Conservation (phyloP, 805 yeast genomes). For the Myxozyma monticola region DNA sequence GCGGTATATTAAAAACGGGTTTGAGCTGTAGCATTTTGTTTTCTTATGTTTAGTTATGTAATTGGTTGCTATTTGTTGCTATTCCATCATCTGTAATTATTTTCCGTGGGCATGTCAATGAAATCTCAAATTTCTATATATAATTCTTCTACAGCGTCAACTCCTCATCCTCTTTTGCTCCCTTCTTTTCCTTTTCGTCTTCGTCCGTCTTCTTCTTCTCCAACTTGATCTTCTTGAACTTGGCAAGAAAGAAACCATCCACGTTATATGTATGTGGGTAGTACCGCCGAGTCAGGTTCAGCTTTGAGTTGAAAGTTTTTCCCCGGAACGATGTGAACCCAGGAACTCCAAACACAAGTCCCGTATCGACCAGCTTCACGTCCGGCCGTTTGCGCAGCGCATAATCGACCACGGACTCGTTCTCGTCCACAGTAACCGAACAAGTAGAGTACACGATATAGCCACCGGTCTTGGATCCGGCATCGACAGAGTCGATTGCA, state of each 20-base stretch:
- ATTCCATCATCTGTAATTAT: no score
- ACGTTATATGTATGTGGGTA: constrained; percentile 98
- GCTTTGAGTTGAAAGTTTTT: constrained; percentile 75
- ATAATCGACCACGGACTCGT: constrained; percentile 97
- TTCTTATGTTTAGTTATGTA: neutral
- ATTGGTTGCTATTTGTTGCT: neutral
- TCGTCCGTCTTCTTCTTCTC: constrained; percentile 11
- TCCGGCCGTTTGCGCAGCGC: constrained; percentile 95
- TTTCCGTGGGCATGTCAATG: no score
- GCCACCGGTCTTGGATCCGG: constrained; percentile 88
- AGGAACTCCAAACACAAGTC: constrained; percentile 89
- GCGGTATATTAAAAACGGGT: constrained; percentile 16
- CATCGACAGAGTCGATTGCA: constrained; percentile 97
- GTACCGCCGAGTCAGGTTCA: constrained; percentile 86
- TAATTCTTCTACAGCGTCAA: neutral
- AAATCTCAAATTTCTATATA: neutral
- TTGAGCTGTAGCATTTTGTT: constrained; percentile 7
- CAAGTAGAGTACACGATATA: constrained; percentile 95
- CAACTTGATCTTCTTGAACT: constrained; percentile 67
- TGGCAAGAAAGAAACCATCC: constrained; percentile 97
- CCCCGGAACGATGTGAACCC: constrained; percentile 95
- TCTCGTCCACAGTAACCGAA: constrained; percentile 97
- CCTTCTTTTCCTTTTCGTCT: neutral
- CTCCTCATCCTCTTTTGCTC: neutral
- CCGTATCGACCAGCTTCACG: constrained; percentile 90